Base-by-base conservation (phyloP, 805 yeast genomes). In the Metschnikowia proteae region DNA sequence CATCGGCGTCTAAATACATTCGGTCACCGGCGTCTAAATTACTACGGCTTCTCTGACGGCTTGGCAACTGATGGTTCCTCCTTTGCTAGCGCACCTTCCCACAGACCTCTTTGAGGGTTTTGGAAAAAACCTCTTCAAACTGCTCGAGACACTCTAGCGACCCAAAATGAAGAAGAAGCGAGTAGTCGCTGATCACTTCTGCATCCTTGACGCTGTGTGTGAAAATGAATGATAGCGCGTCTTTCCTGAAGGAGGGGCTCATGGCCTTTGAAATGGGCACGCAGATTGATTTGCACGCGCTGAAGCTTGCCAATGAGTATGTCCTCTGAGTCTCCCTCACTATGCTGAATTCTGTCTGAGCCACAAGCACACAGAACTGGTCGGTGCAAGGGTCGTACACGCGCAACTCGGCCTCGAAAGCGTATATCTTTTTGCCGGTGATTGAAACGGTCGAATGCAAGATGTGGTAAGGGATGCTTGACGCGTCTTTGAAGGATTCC, bases 241-340 rank as follows among this genome's bases (percentile, higher is more conserved):
- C 81, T 52, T 71, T 75, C 60, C 83, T 81, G 61, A 87, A 83
- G n/a, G 78, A 73, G 1, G 94, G 88, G 59, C 78, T 82, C 65
- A 88, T 68, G 28, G 75, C 73, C 9, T 79, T 73, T 8, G 70
- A 61, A 3, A 68, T n/a, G 10, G 49, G 48, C 31, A 47, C 46
- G n/a, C 28, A 23, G 23, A 56, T 44, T 5, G 50, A 43, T 22
- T 36, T 50, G 9, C 43, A 42, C 4, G 51, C 47, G 13, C 51
- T 48, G 22, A 26, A 35, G 5, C 47, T 43, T 7, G 77, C 76
- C 32, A 89, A 61, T 68, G 79, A 74, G 59, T 70, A 87, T 28
- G 72, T 74, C 78, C 86, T 7, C 66, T 61, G 0, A 75, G 81
- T 7, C 73, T 51, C 58, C 3, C 57, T 53, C 3, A 58, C 30